Percentiles rank a stretch among this genome's conserved stretches.
These are phyloP conservation scores for Picea sitchensis DNA, from an alignment of 75 land plant species.

Conservation along the genomic window DNA sequence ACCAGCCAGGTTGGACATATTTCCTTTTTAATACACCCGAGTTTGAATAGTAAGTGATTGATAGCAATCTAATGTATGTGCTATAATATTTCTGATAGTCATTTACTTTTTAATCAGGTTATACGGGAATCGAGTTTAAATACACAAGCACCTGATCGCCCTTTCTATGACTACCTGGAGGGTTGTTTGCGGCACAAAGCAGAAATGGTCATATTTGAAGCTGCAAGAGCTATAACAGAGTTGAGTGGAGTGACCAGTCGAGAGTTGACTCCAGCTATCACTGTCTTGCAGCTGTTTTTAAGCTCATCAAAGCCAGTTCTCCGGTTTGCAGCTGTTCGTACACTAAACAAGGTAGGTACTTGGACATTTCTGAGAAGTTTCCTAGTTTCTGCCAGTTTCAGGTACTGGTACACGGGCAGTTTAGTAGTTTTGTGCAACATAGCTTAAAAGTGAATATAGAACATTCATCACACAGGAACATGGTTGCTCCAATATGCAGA, in stretches of 20 bases:
- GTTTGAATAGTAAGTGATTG: background rate
- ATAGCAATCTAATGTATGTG: background rate
- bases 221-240: slow-evolving; percentile 92
- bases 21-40: background rate
- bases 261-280: slow-evolving; percentile 94
- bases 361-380: background rate
- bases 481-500: too few species aligned
- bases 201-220: slow-evolving; percentile 97
- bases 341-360: slow-evolving; percentile 81
- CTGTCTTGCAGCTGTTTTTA: slow-evolving; percentile 88
- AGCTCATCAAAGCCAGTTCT: slow-evolving; percentile 97
- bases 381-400: background rate
- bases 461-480: too few species aligned
- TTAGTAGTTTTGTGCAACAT: too few species aligned
- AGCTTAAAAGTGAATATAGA: too few species aligned
- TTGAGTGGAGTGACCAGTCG: slow-evolving; percentile 81
- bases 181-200: slow-evolving; percentile 89
- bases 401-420: too few species aligned
- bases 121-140: slow-evolving; percentile 70
- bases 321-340: slow-evolving; percentile 98
- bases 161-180: slow-evolving; percentile 92
- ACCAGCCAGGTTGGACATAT: slow-evolving; percentile 70
- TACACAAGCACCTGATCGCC: slow-evolving; percentile 86
- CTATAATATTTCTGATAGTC: background rate
- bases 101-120: slow-evolving; percentile 39